phyloP scores from a whole-genome alignment of 1,139 yeast genomes.

The Sugiyamaella xylanicola region DNA sequence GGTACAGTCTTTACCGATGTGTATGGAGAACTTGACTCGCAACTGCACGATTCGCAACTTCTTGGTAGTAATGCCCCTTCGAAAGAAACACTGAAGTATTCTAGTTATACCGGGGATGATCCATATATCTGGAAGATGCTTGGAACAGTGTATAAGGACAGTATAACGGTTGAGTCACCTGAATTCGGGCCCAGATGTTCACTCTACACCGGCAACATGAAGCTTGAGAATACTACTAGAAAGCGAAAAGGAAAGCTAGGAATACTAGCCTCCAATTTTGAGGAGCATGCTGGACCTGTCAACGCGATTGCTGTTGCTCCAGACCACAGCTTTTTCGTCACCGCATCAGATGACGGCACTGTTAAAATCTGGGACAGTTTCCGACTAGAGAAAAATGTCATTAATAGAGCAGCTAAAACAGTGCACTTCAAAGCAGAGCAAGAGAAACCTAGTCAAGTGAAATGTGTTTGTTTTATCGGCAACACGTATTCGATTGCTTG shows the following conservation, averaged over 20 bases:
- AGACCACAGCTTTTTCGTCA: conserved; percentile 65
- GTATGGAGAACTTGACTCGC: conserved; percentile 35
- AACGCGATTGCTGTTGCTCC: conserved; percentile 60
- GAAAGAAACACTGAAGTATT: conserved; percentile 13
- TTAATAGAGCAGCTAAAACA: conserved; percentile 56
- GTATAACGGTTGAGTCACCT: conserved; percentile 55
- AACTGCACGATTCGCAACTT: conserved; percentile 5
- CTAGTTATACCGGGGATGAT: conserved; percentile 54
- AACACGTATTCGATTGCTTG: conserved; percentile 69
- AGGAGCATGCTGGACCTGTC: conserved; percentile 57
- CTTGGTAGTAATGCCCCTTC: background rate
- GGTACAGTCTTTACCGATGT: conserved; percentile 35
- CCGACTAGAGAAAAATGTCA: conserved; percentile 64
- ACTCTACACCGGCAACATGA: conserved; percentile 1
- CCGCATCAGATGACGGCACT: conserved; percentile 75
- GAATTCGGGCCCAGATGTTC: conserved; percentile 60
- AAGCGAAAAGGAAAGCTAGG: conserved; percentile 44
- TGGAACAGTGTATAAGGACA: conserved; percentile 55
- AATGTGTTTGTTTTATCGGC: conserved; percentile 51
- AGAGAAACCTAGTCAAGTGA: conserved; percentile 29
- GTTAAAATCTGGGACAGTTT: conserved; percentile 77
- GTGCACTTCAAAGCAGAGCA: conserved; percentile 11
- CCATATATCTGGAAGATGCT: conserved; percentile 64
- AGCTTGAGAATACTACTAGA: background rate
- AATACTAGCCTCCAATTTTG: conserved; percentile 58